These are phyloP conservation scores for Nelumbo lutea DNA, from an alignment of 164 flowering plant genomes.

Conservation along the genomic window DNA sequence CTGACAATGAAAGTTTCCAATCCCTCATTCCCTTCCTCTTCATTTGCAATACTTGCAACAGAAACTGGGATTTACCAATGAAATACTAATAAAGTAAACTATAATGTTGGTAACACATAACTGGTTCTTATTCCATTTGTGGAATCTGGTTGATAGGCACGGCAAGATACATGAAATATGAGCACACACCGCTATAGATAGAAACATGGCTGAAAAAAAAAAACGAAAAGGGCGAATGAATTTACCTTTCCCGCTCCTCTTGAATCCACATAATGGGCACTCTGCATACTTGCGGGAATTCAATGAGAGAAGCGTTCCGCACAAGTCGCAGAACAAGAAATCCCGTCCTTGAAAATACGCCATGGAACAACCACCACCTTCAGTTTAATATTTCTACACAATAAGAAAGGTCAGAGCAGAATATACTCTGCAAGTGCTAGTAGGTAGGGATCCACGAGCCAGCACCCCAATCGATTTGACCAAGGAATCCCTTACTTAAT, in stretches of 20 bases:
- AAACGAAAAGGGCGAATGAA: neutral
- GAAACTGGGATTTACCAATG: neutral
- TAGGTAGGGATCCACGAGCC: no score
- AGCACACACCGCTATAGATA: neutral
- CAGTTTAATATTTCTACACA: neutral
- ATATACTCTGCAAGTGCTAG: no score
- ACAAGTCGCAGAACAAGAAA: constrained; percentile 51
- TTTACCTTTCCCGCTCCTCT: constrained; percentile 32
- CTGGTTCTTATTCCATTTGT: neutral
- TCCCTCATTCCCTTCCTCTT: neutral
- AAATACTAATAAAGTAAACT: neutral
- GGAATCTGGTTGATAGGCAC: neutral
- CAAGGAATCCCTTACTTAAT: no score
- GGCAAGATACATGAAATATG: neutral
- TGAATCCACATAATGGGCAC: constrained; percentile 34
- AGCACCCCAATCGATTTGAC: no score
- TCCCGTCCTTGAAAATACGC: constrained; percentile 28
- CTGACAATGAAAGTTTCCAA: neutral
- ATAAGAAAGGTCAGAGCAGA: neutral
- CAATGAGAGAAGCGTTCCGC: constrained; percentile 41
- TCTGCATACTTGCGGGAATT: constrained; percentile 22
- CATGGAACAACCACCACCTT: constrained; percentile 1
- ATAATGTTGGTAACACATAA: neutral
- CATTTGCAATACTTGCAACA: neutral
- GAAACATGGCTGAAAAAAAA: neutral